A percentile compares a stretch with the other conserved stretches of the same genome.
phyloP scores from a whole-genome alignment of 2,329 filamentous ascomycete genomes.

The Sporothrix inflata region DNA sequence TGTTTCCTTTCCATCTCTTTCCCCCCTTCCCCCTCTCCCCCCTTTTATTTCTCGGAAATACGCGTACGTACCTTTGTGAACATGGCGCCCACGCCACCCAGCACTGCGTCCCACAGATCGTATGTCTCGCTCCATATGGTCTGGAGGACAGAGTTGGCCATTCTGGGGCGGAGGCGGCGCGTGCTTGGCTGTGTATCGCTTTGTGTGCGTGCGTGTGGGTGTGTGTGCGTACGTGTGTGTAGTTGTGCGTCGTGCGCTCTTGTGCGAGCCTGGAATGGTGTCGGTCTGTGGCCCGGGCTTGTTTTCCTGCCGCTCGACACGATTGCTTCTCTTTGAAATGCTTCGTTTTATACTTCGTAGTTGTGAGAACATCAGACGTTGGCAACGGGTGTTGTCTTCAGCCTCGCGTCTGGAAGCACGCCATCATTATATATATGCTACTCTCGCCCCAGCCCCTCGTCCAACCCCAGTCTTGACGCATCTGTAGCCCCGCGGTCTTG shows the following conservation, averaged over 20 bases:
- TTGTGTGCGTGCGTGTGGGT: background rate
- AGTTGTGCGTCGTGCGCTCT: background rate
- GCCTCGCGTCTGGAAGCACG: background rate
- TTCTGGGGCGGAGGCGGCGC: background rate
- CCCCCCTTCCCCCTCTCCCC: background rate
- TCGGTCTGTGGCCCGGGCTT: too few relatives aligned
- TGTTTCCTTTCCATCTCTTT: too few relatives aligned
- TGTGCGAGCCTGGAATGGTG: background rate
- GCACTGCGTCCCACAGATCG: conserved; percentile 35
- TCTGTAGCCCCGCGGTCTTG: conserved; percentile 2
- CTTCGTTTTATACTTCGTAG: too few relatives aligned
- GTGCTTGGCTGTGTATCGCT: background rate
- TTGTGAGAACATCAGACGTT: background rate
- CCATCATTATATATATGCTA: background rate
- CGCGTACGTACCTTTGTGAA: conserved; percentile 30
- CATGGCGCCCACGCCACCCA: conserved; percentile 32
- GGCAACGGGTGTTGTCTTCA: background rate
- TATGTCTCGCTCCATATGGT: conserved; percentile 33
- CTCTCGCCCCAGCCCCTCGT: background rate
- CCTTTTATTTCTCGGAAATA: background rate
- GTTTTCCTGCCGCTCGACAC: too few relatives aligned
- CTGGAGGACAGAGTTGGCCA: conserved; percentile 14
- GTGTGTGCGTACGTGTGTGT: background rate
- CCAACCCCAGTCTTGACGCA: background rate
- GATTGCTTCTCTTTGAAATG: too few relatives aligned